A percentile compares a stretch with the other conserved stretches of the same genome.
These are phyloP conservation scores for Tritrichomonas musculus DNA, from an alignment of 208 protist species.

Conservation along the genomic window DNA sequence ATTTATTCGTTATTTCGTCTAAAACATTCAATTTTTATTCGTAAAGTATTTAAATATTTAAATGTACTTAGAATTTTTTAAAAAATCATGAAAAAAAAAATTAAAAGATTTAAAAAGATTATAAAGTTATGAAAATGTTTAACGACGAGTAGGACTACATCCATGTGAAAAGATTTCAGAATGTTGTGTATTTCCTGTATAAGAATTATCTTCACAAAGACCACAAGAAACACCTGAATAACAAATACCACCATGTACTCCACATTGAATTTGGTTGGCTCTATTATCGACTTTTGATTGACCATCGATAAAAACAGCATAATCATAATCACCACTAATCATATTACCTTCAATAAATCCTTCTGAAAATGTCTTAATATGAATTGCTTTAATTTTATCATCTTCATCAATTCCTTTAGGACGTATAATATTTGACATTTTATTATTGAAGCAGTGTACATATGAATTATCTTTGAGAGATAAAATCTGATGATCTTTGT, in stretches of 20 bases:
- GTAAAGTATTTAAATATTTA: too few relatives aligned
- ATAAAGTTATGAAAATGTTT: too few relatives aligned
- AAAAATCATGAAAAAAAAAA: too few relatives aligned
- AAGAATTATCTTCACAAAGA: background rate
- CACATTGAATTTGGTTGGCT: background rate
- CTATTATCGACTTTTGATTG: background rate
- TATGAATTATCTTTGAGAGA: background rate
- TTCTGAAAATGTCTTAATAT: background rate
- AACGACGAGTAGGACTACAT: too few relatives aligned
- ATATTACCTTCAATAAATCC: constrained; percentile 1
- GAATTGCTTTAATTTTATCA: background rate
- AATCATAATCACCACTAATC: background rate
- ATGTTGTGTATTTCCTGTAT: background rate
- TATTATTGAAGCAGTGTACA: background rate
- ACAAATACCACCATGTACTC: background rate
- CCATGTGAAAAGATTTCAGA: background rate
- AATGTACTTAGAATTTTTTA: too few relatives aligned
- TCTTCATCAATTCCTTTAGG: background rate
- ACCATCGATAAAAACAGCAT: constrained; percentile 3
- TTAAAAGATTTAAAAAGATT: too few relatives aligned
- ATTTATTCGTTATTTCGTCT: too few relatives aligned
- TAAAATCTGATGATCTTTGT: background rate
- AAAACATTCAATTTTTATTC: too few relatives aligned
- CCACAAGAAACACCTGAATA: background rate
- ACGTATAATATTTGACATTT: background rate